These are phyloP conservation scores for Alliaria petiolata DNA, from an alignment of 345 rosid genomes.

Conservation along the genomic window DNA sequence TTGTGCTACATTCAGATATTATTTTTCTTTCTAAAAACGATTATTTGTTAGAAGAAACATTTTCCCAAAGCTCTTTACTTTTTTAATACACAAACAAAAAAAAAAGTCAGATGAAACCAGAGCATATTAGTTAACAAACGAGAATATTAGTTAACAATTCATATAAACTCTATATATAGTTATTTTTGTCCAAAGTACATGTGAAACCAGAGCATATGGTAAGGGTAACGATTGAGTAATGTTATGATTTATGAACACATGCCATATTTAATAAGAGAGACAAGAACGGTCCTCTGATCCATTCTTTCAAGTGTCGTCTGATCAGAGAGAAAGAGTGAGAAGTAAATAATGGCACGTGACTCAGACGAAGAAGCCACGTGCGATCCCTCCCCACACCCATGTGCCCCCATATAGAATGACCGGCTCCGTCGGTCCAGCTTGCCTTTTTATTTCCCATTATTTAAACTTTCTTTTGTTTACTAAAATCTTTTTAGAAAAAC, in stretches of 20 bases:
- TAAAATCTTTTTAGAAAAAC: too few species aligned
- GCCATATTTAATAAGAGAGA: constrained; percentile 33
- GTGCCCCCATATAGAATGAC: constrained; percentile 35
- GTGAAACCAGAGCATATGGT: constrained; percentile 35
- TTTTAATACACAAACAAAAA: not conserved
- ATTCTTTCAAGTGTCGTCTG: constrained; percentile 16
- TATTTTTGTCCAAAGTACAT: constrained; percentile 16
- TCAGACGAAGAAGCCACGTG: constrained; percentile 38
- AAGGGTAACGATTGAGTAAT: constrained; percentile 15
- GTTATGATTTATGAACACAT: constrained; percentile 31
- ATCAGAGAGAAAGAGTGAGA: constrained; percentile 29
- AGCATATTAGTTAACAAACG: too few species aligned
- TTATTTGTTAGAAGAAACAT: constrained; percentile 9
- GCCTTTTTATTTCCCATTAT: constrained; percentile 26
- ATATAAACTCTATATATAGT: not conserved
- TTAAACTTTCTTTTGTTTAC: too few species aligned
- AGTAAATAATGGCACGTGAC: constrained; percentile 68
- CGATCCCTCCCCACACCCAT: constrained; percentile 42
- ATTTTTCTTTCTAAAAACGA: too few species aligned
- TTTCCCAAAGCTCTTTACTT: not conserved
- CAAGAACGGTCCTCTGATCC: constrained; percentile 34
- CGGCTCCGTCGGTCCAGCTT: constrained; percentile 51
- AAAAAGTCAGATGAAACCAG: not conserved
- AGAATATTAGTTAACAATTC: too few species aligned
- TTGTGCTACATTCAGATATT: constrained; percentile 2